Conservation (phyloP, 352 stramenopile species). For the Phytopythium mirpurense region DNA sequence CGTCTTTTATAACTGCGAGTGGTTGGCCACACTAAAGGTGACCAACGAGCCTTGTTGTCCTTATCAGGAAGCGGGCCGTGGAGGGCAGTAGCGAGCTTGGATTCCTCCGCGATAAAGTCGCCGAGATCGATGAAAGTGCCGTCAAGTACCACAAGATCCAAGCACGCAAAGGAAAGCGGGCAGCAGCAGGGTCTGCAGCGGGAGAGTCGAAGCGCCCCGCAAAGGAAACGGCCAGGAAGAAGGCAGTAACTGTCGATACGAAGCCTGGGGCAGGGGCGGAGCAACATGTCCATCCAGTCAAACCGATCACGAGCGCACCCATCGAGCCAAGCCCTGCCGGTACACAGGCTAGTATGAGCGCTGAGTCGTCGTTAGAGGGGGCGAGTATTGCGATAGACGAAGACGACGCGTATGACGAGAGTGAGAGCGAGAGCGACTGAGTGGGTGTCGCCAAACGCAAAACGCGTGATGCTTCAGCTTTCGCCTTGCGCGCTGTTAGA, state of each 20-base stretch:
- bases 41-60: slow-evolving; percentile 3
- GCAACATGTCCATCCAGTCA: too few species aligned
- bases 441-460: too few species aligned
- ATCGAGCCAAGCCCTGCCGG: too few species aligned
- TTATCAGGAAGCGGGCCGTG: slow-evolving; percentile 47
- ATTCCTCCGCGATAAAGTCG: slow-evolving; percentile 53
- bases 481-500: slow-evolving; percentile 1
- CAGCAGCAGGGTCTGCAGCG: neutral
- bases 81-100: slow-evolving; percentile 32
- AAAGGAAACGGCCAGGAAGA: slow-evolving; percentile 17
- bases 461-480: too few species aligned
- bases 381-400: slow-evolving; percentile 36
- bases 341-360: neutral
- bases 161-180: slow-evolving; percentile 21
- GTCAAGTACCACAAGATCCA: slow-evolving; percentile 48
- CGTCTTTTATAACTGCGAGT: too few species aligned
- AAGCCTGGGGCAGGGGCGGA: neutral
- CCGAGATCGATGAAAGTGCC: slow-evolving; percentile 50
- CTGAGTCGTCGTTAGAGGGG: neutral
- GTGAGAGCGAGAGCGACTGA: slow-evolving; percentile 60
- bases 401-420: slow-evolving; percentile 74
- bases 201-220: neutral
- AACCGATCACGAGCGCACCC: too few species aligned
- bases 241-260: slow-evolving; percentile 13
- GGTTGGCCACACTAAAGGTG: too few species aligned